Conservation (phyloP, 2,329 filamentous ascomycete genomes). For the Claviceps sp. region DNA sequence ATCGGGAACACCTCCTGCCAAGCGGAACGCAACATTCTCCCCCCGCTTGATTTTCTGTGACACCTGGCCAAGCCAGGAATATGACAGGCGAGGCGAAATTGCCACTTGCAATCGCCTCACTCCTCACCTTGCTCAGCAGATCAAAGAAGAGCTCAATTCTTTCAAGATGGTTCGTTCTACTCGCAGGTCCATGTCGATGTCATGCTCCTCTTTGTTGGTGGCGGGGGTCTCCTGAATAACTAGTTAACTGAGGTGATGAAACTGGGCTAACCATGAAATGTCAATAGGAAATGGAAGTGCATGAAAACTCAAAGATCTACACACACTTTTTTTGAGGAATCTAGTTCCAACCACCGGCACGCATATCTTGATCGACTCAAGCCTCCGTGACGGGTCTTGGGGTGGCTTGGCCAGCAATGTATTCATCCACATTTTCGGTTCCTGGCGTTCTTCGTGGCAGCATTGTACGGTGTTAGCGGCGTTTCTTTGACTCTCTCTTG, state of each 20-base stretch:
- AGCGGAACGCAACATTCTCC: slow-evolving; percentile 64
- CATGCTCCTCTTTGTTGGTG: not conserved
- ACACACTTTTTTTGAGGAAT: slow-evolving; percentile 92
- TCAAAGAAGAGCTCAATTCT: slow-evolving; percentile 97
- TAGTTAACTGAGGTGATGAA: not conserved
- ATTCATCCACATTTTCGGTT: slow-evolving; percentile 35
- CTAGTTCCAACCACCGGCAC: slow-evolving; percentile 9
- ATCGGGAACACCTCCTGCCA: slow-evolving; percentile 65
- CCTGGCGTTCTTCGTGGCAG: slow-evolving; percentile 39
- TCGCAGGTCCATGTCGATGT: not conserved
- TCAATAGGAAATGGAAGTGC: slow-evolving; percentile 93
- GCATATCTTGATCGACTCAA: slow-evolving; percentile 14
- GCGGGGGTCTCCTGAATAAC: not conserved
- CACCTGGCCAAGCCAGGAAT: slow-evolving; percentile 90
- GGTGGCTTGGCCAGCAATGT: slow-evolving; percentile 27
- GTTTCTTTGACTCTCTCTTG: slow-evolving; percentile 18
- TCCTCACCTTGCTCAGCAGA: slow-evolving; percentile 93
- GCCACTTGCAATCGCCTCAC: slow-evolving; percentile 96
- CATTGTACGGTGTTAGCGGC: slow-evolving; percentile 45
- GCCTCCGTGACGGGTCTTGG: slow-evolving; percentile 13
- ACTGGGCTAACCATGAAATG: not conserved
- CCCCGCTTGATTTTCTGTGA: slow-evolving; percentile 91
- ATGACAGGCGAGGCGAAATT: slow-evolving; percentile 89
- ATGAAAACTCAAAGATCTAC: slow-evolving; percentile 97
- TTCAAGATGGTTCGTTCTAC: slow-evolving; percentile 67